A percentile compares a stretch with the other conserved stretches of the same genome.
phyloP scores from a whole-genome alignment of 345 rosid species.

The Garcia nutans region DNA sequence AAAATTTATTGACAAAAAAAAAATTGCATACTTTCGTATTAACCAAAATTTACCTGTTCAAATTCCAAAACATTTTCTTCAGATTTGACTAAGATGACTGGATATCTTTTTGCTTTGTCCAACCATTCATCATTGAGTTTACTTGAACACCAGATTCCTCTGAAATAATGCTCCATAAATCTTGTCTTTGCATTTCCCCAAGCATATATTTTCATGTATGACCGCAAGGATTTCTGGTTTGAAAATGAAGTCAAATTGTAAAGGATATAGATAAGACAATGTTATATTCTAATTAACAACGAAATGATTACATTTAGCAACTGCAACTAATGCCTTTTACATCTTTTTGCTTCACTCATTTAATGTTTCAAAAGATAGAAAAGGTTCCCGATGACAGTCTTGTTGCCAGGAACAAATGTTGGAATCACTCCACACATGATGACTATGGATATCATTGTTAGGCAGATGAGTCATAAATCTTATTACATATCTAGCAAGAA shows the following conservation, averaged over 20 bases:
- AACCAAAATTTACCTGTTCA: conserved; percentile 34
- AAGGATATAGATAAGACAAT: neutral
- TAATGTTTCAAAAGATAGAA: too few relatives aligned
- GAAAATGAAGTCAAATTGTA: neutral
- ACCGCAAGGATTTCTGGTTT: conserved; percentile 32
- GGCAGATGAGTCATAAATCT: too few relatives aligned
- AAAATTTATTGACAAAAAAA: neutral
- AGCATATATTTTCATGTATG: conserved; percentile 38
- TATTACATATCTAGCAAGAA: too few relatives aligned
- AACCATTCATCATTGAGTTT: conserved; percentile 32
- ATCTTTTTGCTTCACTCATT: too few relatives aligned
- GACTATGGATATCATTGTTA: too few relatives aligned
- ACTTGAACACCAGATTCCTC: conserved; percentile 36
- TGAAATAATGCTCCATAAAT: conserved; percentile 35
- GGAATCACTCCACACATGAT: too few relatives aligned
- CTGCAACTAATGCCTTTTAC: too few relatives aligned
- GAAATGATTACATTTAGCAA: neutral
- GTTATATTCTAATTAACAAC: neutral
- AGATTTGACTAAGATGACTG: conserved; percentile 34
- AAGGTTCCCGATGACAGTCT: too few relatives aligned
- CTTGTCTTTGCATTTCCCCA: conserved; percentile 43
- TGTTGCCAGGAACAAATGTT: too few relatives aligned
- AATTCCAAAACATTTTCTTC: conserved; percentile 31
- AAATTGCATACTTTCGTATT: neutral
- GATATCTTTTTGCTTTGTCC: conserved; percentile 50